Base-by-base conservation (phyloP, 768 basidiomycete genomes). In the Fistulinella prunicolor region DNA sequence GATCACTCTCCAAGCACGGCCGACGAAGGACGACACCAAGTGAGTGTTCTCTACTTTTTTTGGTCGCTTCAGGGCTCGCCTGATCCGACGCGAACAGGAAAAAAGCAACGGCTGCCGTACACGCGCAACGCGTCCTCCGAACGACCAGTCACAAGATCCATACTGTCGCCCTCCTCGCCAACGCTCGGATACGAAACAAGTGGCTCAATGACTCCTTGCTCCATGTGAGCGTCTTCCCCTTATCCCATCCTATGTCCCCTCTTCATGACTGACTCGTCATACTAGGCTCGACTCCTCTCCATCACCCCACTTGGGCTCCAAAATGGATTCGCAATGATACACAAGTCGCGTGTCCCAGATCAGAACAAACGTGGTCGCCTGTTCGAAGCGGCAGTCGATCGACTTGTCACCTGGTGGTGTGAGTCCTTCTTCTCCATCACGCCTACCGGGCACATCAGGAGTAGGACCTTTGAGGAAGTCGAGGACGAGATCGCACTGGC, bases 101-200 rank as follows among this genome's bases (percentile, higher is more conserved):
- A 77, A 51, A 67, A 38, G 57, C 56, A 0, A 49, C 67, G 9
- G 64, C 65, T 24, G 56, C 81, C 51, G 66, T 79, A 28, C 75
- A 81, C 50, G 80, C 80, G 13, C 89, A 94, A 60, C 81, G 94
- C 12, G 70, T 84, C 35, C 64, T 83, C 9, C 78, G 94, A 28
- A 79, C 94, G 38, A 80, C 86, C 48, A 83, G 81, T 45, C 95
- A 98, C 71, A 94, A 95, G 68, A 73, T 92, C 13, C 96, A 99
- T 58, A 89, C 92, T 9, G 69, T 94, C 10, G 71, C 79, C n/a
- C 74, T 96, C 13, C 76, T 98, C 12, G 78, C 79, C 13, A 91
- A 85, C 61, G 89, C 85, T 5, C 67, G 74, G 38, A 67, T 81
- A 19, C 80, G 96, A 34, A 98, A 99, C 61, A 72, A 71, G 49